Evolutionary conservation across 768 basidiomycete genomes (phyloP).

Genomic region (Dentipellis sp.): DNA sequence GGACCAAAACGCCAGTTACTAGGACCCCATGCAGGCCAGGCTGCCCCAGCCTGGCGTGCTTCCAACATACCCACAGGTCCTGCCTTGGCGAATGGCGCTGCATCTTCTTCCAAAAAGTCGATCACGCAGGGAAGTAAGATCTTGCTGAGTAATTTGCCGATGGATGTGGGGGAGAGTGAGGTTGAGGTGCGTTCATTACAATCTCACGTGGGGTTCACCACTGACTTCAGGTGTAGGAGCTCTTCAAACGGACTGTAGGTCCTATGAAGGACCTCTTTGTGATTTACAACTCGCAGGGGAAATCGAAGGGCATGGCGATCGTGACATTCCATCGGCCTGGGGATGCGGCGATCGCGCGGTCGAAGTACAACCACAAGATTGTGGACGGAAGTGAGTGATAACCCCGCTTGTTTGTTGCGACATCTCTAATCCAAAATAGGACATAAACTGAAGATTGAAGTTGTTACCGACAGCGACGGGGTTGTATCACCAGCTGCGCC

Average conservation of each 20-base stretch:
- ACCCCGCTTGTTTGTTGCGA: background rate
- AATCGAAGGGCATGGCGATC: constrained; percentile 75
- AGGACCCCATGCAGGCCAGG: constrained; percentile 8
- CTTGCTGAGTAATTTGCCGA: constrained; percentile 12
- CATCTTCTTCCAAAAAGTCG: constrained; percentile 2
- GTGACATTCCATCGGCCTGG: constrained; percentile 55
- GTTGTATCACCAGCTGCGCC: constrained; percentile 13
- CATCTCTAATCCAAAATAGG: constrained; percentile 27
- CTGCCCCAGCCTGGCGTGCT: constrained; percentile 12
- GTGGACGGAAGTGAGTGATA: constrained; percentile 48
- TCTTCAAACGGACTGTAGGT: constrained; percentile 71
- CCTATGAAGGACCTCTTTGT: constrained; percentile 62
- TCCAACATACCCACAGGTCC: background rate
- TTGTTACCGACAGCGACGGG: constrained; percentile 41
- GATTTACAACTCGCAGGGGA: constrained; percentile 67
- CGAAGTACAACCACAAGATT: constrained; percentile 69
- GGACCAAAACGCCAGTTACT: constrained; percentile 12
- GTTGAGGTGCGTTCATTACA: constrained; percentile 6
- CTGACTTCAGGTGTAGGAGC: constrained; percentile 34
- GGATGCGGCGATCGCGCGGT: constrained; percentile 53
- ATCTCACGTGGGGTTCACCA: background rate
- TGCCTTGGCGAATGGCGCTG: constrained; percentile 3
- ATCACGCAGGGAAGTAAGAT: constrained; percentile 12
- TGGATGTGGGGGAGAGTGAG: constrained; percentile 13
- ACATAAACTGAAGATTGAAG: constrained; percentile 56